Evolutionary conservation across 1,284 basidiomycete genomes (phyloP).

Genomic region (Irpex sp.): DNA sequence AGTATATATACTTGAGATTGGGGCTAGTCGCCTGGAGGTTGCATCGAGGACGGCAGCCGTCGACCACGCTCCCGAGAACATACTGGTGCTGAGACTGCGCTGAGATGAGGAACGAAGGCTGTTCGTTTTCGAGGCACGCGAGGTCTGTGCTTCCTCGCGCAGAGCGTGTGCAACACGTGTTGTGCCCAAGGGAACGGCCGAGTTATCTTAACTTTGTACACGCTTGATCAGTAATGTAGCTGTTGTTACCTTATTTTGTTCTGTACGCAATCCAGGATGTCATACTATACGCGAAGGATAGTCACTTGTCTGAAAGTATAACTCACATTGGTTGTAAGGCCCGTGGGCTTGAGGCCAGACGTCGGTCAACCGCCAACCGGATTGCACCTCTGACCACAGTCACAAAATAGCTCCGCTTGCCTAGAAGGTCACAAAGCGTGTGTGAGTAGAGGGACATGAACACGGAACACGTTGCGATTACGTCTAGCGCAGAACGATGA

Average conservation of each 20-base stretch:
- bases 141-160: slow-evolving; percentile 4
- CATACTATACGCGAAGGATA: too few species aligned
- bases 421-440: background rate
- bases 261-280: too few species aligned
- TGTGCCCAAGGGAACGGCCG: slow-evolving; percentile 8
- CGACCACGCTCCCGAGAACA: slow-evolving; percentile 16
- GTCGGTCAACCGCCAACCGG: too few species aligned
- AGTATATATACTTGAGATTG: slow-evolving; percentile 20
- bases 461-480: slow-evolving; percentile 7
- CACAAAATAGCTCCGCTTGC: background rate
- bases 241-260: background rate
- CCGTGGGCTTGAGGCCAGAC: too few species aligned
- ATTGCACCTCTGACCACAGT: too few species aligned
- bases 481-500: background rate
- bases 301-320: too few species aligned
- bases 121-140: slow-evolving; percentile 7
- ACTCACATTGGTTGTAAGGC: too few species aligned
- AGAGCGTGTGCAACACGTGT: slow-evolving; percentile 25
- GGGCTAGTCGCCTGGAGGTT: slow-evolving; percentile 23
- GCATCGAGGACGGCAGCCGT: slow-evolving; percentile 25
- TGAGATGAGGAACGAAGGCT: slow-evolving; percentile 18
- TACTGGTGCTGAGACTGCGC: slow-evolving; percentile 17
- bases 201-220: background rate
- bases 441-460: background rate
- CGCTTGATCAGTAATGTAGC: background rate